A percentile compares a stretch with the other conserved stretches of the same genome.
Conservation (phyloP, 371 early-diverging fungal genomes). For the Smittium mucronatum region DNA sequence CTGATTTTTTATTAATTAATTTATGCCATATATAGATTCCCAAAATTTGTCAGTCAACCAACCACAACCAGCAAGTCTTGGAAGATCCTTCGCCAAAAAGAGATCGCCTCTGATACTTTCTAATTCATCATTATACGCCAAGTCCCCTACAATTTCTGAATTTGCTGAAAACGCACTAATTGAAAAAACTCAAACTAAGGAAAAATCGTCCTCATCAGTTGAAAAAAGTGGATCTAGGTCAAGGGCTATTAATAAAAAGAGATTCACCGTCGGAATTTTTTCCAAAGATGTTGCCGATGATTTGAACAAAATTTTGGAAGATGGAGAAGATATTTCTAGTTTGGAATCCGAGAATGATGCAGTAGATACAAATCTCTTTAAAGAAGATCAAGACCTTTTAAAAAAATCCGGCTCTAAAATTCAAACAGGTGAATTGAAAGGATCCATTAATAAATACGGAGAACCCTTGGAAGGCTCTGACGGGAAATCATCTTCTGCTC, state of each 20-base stretch:
- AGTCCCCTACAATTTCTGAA: neutral
- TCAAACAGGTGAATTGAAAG: neutral
- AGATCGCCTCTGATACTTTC: neutral
- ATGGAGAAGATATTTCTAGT: neutral
- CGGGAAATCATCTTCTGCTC: neutral
- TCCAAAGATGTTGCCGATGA: constrained; percentile 2
- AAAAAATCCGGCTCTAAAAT: neutral
- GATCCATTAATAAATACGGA: neutral
- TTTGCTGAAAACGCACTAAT: neutral
- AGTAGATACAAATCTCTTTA: neutral
- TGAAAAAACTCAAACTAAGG: neutral
- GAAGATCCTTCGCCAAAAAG: neutral
- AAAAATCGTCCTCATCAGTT: neutral
- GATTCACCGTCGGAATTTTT: constrained; percentile 2
- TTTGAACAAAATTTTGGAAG: neutral
- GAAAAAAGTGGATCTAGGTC: neutral
- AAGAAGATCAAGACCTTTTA: neutral
- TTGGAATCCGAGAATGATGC: neutral
- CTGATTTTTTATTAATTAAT: neutral
- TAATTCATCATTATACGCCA: neutral
- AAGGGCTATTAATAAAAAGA: neutral
- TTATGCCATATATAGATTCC: neutral
- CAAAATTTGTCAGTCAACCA: neutral
- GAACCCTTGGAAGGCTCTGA: neutral
- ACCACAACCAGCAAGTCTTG: neutral